phyloP scores from a whole-genome alignment of 2,329 filamentous ascomycete genomes.

The Bimuria novae-zelandiae region DNA sequence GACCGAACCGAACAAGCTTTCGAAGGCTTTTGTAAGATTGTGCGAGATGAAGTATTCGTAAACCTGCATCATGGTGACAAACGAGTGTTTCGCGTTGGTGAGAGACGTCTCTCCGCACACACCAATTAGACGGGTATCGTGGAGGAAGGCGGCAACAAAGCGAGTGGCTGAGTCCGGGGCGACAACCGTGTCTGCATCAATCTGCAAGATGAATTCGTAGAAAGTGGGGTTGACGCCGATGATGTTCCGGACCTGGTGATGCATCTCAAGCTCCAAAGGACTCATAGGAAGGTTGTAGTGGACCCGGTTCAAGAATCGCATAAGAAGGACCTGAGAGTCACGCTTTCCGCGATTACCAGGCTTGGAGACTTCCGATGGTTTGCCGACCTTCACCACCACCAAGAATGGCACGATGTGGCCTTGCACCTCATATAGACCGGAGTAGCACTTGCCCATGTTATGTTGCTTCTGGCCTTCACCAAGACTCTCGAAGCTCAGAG shows the following conservation, averaged over 20 bases:
- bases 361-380: slow-evolving; percentile 70
- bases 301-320: slow-evolving; percentile 98
- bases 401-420: slow-evolving; percentile 98
- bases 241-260: slow-evolving; percentile 97
- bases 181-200: slow-evolving; percentile 96
- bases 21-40: slow-evolving; percentile 95
- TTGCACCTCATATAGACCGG: slow-evolving; percentile 94
- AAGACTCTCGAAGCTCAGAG: slow-evolving; percentile 93
- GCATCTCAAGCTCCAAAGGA: slow-evolving; percentile 95
- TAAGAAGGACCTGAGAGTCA: slow-evolving; percentile 97
- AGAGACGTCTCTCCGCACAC: slow-evolving; percentile 94
- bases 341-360: slow-evolving; percentile 98
- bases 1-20: slow-evolving; percentile 94
- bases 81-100: slow-evolving; percentile 89
- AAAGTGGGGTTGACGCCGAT: slow-evolving; percentile 98
- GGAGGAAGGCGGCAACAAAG: slow-evolving; percentile 87
- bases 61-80: slow-evolving; percentile 98
- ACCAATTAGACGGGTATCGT: slow-evolving; percentile 91
- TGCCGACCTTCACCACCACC: slow-evolving; percentile 94
- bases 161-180: slow-evolving; percentile 87
- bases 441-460: slow-evolving; percentile 99
- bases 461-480: slow-evolving; percentile 97
- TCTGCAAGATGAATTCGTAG: slow-evolving; percentile 95
- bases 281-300: slow-evolving; percentile 98
- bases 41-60: slow-evolving; percentile 99